Conservation (phyloP, 768 basidiomycete species). For the Pleurotus cornucopiae region DNA sequence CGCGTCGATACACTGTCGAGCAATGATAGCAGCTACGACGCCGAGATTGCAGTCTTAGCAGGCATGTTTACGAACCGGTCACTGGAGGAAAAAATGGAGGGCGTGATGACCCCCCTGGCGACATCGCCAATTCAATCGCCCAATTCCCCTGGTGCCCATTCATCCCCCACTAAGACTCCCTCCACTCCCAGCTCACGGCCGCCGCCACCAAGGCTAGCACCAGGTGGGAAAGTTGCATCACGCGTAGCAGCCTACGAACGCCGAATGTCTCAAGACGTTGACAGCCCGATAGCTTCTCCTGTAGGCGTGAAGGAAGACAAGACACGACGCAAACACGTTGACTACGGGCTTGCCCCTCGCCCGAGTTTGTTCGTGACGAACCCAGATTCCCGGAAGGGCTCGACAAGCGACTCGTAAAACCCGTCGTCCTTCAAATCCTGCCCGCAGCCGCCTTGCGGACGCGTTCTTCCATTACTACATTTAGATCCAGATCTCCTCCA, state of each 20-base stretch:
- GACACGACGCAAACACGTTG: conserved; percentile 28
- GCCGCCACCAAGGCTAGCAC: conserved; percentile 14
- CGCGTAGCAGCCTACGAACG: conserved; percentile 58
- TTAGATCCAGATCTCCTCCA: neutral
- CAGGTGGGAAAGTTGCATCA: conserved; percentile 37
- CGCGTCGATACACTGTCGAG: conserved; percentile 11
- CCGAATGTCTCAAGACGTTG: conserved; percentile 46
- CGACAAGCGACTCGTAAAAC: conserved; percentile 16
- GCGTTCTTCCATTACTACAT: neutral
- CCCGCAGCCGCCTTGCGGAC: neutral
- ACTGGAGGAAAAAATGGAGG: conserved; percentile 1
- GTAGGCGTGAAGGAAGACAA: conserved; percentile 31
- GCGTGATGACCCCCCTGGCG: neutral
- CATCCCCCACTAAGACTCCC: neutral
- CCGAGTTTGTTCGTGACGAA: conserved; percentile 71
- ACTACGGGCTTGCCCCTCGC: conserved; percentile 65
- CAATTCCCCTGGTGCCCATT: neutral
- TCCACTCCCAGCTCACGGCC: conserved; percentile 2
- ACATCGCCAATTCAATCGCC: conserved; percentile 6
- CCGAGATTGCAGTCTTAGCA: conserved; percentile 13
- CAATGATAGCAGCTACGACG: conserved; percentile 2
- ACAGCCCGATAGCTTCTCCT: conserved; percentile 22
- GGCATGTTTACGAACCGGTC: conserved; percentile 24
- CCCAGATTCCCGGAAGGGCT: conserved; percentile 42
- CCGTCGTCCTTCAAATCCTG: neutral